A percentile compares a stretch with the other conserved stretches of the same genome.
phyloP scores from a whole-genome alignment of 2,329 filamentous ascomycete genomes.

The Penicillium sp. region DNA sequence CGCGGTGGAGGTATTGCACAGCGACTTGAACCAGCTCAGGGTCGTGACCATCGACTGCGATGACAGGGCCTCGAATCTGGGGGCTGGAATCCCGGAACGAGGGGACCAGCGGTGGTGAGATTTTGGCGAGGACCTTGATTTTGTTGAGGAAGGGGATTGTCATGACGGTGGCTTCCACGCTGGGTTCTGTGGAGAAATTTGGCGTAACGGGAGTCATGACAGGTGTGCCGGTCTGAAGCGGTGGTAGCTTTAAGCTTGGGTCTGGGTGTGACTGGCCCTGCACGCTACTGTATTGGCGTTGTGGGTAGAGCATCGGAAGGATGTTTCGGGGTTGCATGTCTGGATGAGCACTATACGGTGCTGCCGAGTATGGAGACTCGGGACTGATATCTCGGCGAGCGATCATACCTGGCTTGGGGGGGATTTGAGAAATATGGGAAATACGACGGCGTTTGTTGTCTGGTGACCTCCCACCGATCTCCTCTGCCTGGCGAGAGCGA shows the following conservation, averaged over 20 bases:
- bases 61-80: slow-evolving; percentile 68
- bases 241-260: slow-evolving; percentile 54
- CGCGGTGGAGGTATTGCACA: slow-evolving; percentile 60
- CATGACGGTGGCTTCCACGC: slow-evolving; percentile 70
- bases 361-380: slow-evolving; percentile 44
- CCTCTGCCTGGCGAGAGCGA: background rate
- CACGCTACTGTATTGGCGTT: slow-evolving; percentile 42
- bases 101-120: slow-evolving; percentile 65
- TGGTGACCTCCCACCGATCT: slow-evolving; percentile 44
- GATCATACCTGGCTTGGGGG: slow-evolving; percentile 37
- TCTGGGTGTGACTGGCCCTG: slow-evolving; percentile 42
- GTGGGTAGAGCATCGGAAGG: slow-evolving; percentile 57
- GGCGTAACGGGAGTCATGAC: slow-evolving; percentile 29
- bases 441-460: slow-evolving; percentile 65
- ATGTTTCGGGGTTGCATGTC: slow-evolving; percentile 34
- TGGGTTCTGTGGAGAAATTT: slow-evolving; percentile 40
- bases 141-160: slow-evolving; percentile 73
- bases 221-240: slow-evolving; percentile 47
- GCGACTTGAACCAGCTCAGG: slow-evolving; percentile 64
- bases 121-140: slow-evolving; percentile 71
- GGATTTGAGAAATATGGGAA: slow-evolving; percentile 47
- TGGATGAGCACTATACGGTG: slow-evolving; percentile 46
- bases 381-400: slow-evolving; percentile 38
- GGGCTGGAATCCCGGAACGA: slow-evolving; percentile 27
- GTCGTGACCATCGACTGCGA: slow-evolving; percentile 78